A percentile compares a stretch with the other conserved stretches of the same genome.
Evolutionary conservation across 768 basidiomycete species (phyloP).

Genomic region (Tylopilus cervinicoccineus): DNA sequence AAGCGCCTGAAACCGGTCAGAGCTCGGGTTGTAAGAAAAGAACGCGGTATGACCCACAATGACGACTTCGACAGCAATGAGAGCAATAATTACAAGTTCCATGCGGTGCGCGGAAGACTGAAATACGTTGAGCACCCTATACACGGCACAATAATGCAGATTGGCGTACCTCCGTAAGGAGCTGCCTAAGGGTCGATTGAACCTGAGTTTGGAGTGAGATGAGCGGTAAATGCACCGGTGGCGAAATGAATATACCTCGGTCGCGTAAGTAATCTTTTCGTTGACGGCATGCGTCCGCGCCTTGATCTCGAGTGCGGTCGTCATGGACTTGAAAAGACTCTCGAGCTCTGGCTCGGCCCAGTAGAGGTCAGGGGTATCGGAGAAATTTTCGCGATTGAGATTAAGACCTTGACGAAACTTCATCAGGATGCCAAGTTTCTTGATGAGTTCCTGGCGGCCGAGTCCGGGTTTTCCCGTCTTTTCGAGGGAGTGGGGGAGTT

Average conservation of each 20-base stretch:
- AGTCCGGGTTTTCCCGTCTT: constrained; percentile 83
- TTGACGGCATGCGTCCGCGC: constrained; percentile 78
- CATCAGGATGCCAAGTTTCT: constrained; percentile 89
- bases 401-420: constrained; percentile 91
- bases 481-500: constrained; percentile 70
- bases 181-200: constrained; percentile 84
- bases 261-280: constrained; percentile 89
- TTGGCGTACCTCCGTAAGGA: constrained; percentile 68
- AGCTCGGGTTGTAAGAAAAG: neutral
- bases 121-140: neutral
- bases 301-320: constrained; percentile 82
- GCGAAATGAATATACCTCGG: constrained; percentile 44
- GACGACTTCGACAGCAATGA: constrained; percentile 94
- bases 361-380: constrained; percentile 88
- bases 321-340: constrained; percentile 82
- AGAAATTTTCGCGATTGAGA: constrained; percentile 84
- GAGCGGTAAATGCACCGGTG: neutral
- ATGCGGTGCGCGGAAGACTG: constrained; percentile 88
- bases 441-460: constrained; percentile 76
- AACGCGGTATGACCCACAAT: constrained; percentile 51
- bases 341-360: constrained; percentile 94
- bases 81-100: constrained; percentile 92
- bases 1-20: constrained; percentile 47
- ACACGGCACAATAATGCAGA: neutral
- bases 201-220: constrained; percentile 38